Base-by-base conservation (phyloP, 495 filamentous ascomycete genomes). In the Thermochaetoides thermophila region DNA sequence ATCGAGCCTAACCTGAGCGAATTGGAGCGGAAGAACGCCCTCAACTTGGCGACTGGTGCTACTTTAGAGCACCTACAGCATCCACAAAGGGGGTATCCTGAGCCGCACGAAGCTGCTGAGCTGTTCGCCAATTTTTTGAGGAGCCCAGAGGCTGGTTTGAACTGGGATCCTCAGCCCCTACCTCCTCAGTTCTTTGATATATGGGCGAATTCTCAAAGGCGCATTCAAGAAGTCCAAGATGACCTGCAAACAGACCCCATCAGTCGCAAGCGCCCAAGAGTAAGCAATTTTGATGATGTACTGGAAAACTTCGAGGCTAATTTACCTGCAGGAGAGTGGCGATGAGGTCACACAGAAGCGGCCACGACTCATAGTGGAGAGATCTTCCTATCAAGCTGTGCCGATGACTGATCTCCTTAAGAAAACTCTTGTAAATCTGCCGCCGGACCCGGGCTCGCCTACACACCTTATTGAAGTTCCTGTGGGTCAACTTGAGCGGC, bases 21-120 rank as follows among this genome's bases (percentile, higher is more conserved):
- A 1, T 7, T 62, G 2, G 60, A 64, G 33, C 42, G 52, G 9
- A 58, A 56, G 32, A 62, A 60, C 24, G 52, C 57, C 0, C 44
- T 67, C 3, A 48, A 56, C n/a, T 27, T 58, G 4, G 53, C 50
- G 9, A 37, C 49, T 11, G 56, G 43, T 0, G 40, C 36, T 11
- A 38, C 55, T n/a, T 46, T 44, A 37, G 43, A 43, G 4, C 44
- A 50, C 14, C 39, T 65, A 4, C 50, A 49, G 20, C 39, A 44
- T 9, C 49, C 48, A 1, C 46, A 56, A 2, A 40, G 31, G 6
- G 21, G 9, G 10, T n/a, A 48, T n/a, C 33, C 20, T 0, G 44
- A 49, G 23, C 54, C 57, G 1, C 45, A 56, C 19, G 29, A 50
- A 17, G 45, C 46, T 13, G 63, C 61, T 7, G 39, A 48, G 18